Base-by-base conservation (phyloP, 78 protist genomes). In the Dictyostelium firmibasis region DNA sequence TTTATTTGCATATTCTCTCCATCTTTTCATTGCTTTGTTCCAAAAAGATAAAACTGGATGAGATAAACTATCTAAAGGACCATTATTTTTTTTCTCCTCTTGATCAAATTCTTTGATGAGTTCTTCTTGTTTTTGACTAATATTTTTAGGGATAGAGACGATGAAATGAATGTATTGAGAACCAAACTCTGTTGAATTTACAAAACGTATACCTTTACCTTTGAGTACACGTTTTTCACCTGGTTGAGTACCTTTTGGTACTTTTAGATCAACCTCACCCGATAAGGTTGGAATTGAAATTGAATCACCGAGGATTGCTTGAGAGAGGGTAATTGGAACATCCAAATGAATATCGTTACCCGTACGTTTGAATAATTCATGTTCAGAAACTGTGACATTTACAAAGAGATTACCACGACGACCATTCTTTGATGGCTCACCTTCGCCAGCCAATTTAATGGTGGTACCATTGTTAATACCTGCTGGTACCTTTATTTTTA, bases 161-260 rank as follows among this genome's bases (percentile, higher is more conserved):
- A 85, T n/a, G 81, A 93, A 97, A 64, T 97, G 98, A 16, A 97
- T 62, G 91, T 79, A 94, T 84, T 93, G 96, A 38, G 95, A 79
- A 9, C 98, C 98, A 5, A 4, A 33, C 3, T 27, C 44, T 7
- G 29, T 10, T 33, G 75, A 41, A 27, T 47, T 62, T 2, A 78
- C 83, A 10, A 76, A 38, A 27, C 79, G 47, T n/a, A 97, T 20
- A 44, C 98, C 98, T 41, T 69, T 96, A 25, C 91, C 91, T n/a
- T 78, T 50, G 81, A 97, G 67, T 23, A 96, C 96, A 50, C 85
- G 76, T 91, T 87, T 84, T 74, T 93, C 98, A 84, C 82, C 86
- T 36, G 97, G 97, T 67, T 97, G 97, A 25, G 98, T 96, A 2
- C 98, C 98, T 18, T 92, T 50, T 14, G 98, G 85, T 29, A 97